Evolutionary conservation across 345 rosid genomes (phyloP), one percentile per base, ranked within the genome.

Genomic region (Eucalyptus cloeziana): DNA sequence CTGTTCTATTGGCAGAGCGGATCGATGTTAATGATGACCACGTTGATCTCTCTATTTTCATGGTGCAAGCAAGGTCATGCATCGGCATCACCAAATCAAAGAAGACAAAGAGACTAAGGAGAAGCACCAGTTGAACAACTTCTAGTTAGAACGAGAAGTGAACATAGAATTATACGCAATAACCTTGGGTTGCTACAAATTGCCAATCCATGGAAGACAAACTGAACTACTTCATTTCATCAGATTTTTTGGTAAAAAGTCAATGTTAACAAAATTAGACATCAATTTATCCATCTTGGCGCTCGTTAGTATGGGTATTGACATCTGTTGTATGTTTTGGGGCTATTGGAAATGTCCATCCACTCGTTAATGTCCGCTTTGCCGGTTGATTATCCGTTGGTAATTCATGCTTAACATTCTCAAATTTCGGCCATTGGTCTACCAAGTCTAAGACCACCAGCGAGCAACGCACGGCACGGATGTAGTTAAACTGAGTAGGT

Each of bases 21-120:
- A 89, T 86, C 12, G 89, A 86, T 21, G 87, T 86, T 17, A 54
- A 90, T 45, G 93, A 93, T 88, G 58, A 87, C 50, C 92, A 86
- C 5, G 91, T 89, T 47, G 92, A 92, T 89, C 92, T 95, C 2
- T 93, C 95, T 56, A 64, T 90, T 89, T 93, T 91, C 88, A 87
- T 83, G 90, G 89, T 91, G 30, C 88, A 80, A 37, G 91, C 86
- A 43, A 40, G 85, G 85, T 76, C 85, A 21, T 40, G 47, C 85
- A 40, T 31, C 7, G 67, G n/a, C 24, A 76, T 76, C 47, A 11
- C 85, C 85, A 12, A 40, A 76, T 40, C 85, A 2, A 64, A n/a
- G 76, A 64, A 64, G 76, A 49, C 87, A 85, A 43, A 52, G 87
- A 44, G 52, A 27, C 86, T 8, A 86, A 86, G 87, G 71, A 86